These are phyloP conservation scores for Raffaelea albimanens DNA, from an alignment of 2,329 filamentous ascomycete genomes.

Conservation along the genomic window DNA sequence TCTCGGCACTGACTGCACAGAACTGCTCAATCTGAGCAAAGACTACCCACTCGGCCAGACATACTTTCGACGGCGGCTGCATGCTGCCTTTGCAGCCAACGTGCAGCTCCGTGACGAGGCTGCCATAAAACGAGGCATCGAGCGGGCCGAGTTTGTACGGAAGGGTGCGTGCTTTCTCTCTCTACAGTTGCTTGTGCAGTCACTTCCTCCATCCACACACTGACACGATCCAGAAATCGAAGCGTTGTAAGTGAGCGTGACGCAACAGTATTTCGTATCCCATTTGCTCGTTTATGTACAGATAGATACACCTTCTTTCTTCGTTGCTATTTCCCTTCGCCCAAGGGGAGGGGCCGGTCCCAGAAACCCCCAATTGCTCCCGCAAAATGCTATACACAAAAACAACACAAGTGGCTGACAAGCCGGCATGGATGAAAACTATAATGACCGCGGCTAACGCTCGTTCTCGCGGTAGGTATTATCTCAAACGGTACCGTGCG, in stretches of 20 bases:
- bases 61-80: constrained; percentile 74
- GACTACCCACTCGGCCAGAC: constrained; percentile 76
- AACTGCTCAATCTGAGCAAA: constrained; percentile 73
- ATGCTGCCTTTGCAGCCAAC: constrained; percentile 77
- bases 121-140: constrained; percentile 67
- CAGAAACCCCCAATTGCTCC: neutral
- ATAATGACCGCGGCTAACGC: constrained; percentile 1
- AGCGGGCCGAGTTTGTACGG: constrained; percentile 76
- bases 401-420: neutral
- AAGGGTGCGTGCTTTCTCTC: constrained; percentile 51
- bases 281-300: neutral
- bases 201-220: neutral
- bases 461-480: constrained; percentile 51
- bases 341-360: no score
- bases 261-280: neutral
- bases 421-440: neutral
- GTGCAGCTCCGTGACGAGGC: constrained; percentile 59
- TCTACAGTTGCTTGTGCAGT: no score
- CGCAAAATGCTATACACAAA: neutral
- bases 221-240: constrained; percentile 62
- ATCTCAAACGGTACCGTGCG: constrained; percentile 82
- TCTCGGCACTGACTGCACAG: no score
- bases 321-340: neutral
- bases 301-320: neutral
- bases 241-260: constrained; percentile 58